phyloP scores from a whole-genome alignment of 306 rosid species.

The Pueraria montana region DNA sequence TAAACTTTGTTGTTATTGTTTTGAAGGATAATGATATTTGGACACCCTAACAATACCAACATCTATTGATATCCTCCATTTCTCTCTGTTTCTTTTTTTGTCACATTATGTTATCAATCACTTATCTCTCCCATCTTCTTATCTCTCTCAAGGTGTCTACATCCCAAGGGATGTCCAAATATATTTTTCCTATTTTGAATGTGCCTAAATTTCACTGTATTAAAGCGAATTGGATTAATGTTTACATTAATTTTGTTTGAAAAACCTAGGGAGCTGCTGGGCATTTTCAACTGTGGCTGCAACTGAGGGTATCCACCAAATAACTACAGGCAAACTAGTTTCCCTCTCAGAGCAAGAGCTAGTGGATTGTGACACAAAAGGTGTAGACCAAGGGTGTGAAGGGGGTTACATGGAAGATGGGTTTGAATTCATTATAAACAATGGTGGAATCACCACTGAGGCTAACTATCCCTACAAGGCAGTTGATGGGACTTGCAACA shows the following conservation, averaged over 20 bases:
- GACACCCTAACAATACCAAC: no score
- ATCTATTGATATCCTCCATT: no score
- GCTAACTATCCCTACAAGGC: slow-evolving; percentile 47
- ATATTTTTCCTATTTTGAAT: no score
- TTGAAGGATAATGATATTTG: no score
- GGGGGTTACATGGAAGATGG: slow-evolving; percentile 52
- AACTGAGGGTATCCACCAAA: slow-evolving; percentile 42
- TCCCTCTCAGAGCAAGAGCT: slow-evolving; percentile 50
- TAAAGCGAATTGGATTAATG: no score
- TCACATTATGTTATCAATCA: no score
- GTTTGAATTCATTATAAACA: slow-evolving; percentile 45
- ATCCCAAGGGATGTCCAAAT: no score
- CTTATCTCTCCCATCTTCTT: no score
- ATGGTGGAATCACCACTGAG: slow-evolving; percentile 49
- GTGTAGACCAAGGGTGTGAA: slow-evolving; percentile 45
- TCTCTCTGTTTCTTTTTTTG: no score
- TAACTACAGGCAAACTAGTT: slow-evolving; percentile 28
- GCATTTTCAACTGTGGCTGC: slow-evolving; percentile 49
- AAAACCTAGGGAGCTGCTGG: slow-evolving; percentile 46
- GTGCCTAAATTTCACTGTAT: no score
- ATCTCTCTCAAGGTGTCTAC: no score
- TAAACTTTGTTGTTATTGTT: no score
- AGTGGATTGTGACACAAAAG: slow-evolving; percentile 48
- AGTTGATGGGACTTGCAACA: slow-evolving; percentile 39
- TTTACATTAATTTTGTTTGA: neutral